A percentile compares a stretch with the other conserved stretches of the same genome.
These are phyloP conservation scores for Xerocomellus intermedius DNA, from an alignment of 768 basidiomycete species.

Conservation along the genomic window DNA sequence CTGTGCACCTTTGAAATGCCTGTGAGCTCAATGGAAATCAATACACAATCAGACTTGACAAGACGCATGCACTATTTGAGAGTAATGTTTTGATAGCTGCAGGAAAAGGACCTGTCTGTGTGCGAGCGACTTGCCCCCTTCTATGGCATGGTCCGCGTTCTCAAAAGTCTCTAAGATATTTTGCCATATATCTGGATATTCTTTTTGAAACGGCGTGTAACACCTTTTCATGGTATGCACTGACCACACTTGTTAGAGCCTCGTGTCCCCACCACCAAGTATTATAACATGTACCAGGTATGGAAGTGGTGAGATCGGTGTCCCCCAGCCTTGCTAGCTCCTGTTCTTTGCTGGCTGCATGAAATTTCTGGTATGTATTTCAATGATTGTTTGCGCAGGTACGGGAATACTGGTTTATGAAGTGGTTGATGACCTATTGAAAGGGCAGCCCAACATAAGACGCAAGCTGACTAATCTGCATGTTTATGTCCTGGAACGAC, in stretches of 20 bases:
- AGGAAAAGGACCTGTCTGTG: not conserved
- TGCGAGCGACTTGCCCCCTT: not conserved
- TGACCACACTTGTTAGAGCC: not conserved
- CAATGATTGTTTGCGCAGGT: not conserved
- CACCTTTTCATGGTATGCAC: not conserved
- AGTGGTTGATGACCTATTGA: not conserved
- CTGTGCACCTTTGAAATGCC: too few relatives aligned
- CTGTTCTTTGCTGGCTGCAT: not conserved
- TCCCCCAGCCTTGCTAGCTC: not conserved
- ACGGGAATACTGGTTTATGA: not conserved
- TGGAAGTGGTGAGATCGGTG: not conserved
- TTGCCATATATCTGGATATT: not conserved
- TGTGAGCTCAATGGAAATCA: too few relatives aligned
- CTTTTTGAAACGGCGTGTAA: not conserved
- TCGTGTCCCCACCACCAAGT: too few relatives aligned
- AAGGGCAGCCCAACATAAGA: not conserved
- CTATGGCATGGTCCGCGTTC: not conserved
- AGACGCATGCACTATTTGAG: too few relatives aligned
- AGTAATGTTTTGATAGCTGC: not conserved
- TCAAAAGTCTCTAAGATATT: not conserved
- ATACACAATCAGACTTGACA: too few relatives aligned
- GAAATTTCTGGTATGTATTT: not conserved
- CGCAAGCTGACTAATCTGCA: too few relatives aligned
- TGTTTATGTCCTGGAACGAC: too few relatives aligned
- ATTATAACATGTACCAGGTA: too few relatives aligned